Percentiles rank a stretch among this genome's conserved stretches.
Conservation (phyloP, 202 grass and related monocot species). For the Musa balbisiana region DNA sequence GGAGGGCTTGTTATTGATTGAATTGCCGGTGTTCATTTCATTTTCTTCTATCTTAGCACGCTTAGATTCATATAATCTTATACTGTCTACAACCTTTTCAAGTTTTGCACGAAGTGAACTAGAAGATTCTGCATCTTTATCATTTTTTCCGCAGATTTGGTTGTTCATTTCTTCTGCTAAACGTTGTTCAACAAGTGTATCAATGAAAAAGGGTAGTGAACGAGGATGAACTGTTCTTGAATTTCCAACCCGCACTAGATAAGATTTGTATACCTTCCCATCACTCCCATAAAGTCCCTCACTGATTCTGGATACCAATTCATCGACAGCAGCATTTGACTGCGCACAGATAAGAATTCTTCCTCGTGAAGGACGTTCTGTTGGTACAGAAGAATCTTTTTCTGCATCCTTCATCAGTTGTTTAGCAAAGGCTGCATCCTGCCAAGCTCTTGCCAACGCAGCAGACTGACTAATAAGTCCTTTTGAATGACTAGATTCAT, state of each 20-base stretch:
- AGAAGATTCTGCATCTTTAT: conserved; percentile 47
- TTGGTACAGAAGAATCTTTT: conserved; percentile 41
- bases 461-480: conserved; percentile 51
- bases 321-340: conserved; percentile 97
- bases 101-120: conserved; percentile 68
- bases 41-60: conserved; percentile 52
- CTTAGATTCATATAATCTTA: conserved; percentile 75
- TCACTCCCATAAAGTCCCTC: conserved; percentile 45
- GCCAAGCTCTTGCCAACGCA: conserved; percentile 76
- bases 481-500: conserved; percentile 47
- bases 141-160: conserved; percentile 40
- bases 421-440: conserved; percentile 76
- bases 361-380: conserved; percentile 45
- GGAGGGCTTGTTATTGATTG: conserved; percentile 7
- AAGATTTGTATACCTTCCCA: conserved; percentile 75
- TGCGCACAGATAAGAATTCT: conserved; percentile 85
- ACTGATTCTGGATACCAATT: conserved; percentile 81
- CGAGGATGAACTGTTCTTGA: conserved; percentile 81
- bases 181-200: conserved; percentile 87
- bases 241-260: conserved; percentile 90
- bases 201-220: conserved; percentile 80
- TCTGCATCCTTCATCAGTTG: conserved; percentile 61
- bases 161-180: conserved; percentile 54
- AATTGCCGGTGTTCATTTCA: conserved; percentile 36
- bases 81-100: conserved; percentile 81